Base-by-base conservation (phyloP, 768 basidiomycete genomes). In the Naganishia onofrii region DNA sequence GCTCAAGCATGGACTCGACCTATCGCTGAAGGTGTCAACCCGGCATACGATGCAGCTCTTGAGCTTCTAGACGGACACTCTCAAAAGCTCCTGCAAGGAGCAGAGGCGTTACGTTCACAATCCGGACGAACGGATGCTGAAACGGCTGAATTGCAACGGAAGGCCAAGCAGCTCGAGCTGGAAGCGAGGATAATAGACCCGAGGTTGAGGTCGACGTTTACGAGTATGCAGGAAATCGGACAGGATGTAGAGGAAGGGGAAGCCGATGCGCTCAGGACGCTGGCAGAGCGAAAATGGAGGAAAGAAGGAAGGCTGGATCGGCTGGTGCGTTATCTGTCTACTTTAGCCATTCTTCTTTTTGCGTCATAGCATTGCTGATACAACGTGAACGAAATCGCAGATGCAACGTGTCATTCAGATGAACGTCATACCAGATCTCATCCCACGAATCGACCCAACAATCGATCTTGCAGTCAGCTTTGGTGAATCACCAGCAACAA, bases 371-470 rank as follows among this genome's bases (percentile, higher is more conserved):
- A 5, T 58, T 21, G 23, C 55, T 32, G 23, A 42, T 10, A 17
- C 15, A 15, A 15, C 9, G 2, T 29, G 36, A 32, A 55, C 23
- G 42, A 13, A 10, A 32, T 1, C 8, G 6, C 36, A 93, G 90
- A 96, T 96, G 92, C 91, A 96, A 77, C 89, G 94, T 77, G 77
- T 98, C 54, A 85, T 92, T 74, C 91, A 93, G 82, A 92, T 96
- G 92, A 82, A 88, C 60, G 88, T 98, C 69, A 84, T 96, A 1
- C 94, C 95, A 0, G 95, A 99, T 76, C 82, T 94, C 13, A 79
- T 97, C 21, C 87, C 90, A 0, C 83, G 83, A 44, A 77, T 95
- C 9, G 86, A 85, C 63, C 92, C 92, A 0, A 86, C 87, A 21
- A 76, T 92, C 44, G 91, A 95, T 76, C 82, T 97, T 15, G 87